Evolutionary conservation across 2,329 filamentous ascomycete genomes (phyloP), one percentile per base, ranked within the genome.

Genomic region (Penicillium sp.): DNA sequence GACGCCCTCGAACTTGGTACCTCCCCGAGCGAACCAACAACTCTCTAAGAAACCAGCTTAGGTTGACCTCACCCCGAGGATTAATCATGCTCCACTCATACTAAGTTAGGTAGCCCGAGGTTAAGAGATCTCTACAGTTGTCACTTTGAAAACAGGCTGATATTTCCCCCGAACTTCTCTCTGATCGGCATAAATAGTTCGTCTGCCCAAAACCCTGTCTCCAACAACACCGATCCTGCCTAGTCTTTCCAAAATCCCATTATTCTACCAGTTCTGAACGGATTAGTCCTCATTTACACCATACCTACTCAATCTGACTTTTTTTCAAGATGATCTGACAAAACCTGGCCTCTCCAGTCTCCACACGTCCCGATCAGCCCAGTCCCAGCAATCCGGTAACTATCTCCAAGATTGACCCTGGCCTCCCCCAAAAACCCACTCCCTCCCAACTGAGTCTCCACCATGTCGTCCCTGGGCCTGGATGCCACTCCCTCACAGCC

Each of bases 401-500:
- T 42, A 53, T 35, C 43, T 42, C 25, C 22, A 39, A 34, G n/a
- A 53, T 41, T 34, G 50, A 38, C 5, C 39, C 20, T 31, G 22
- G 25, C n/a, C 41, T 28, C 17, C 28, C 7, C 28, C 5, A 31
- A 31, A 11, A 43, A 35, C 25, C 25, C 52, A 34, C 15, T 8
- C 43, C 10, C 42, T 39, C 22, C 17, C 20, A 20, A 1, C 20
- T 20, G 20, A 15, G 1, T 15, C 5, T 39, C 17, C 55, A 39
- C 25, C 20, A 61, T 17, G 5, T 64, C 61, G 59, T 39, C 60
- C 55, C 17, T 63, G 55, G 52, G 20, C 20, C 20, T 20, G 20
- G 20, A 56, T 58, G 43, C 57, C 43, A 25, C 59, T 37, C 56
- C 63, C 43, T 60, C 60, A 43, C 50, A 53, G 42, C 80, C 83